Conservation (phyloP, 306 rosid species). For the Glycine soja region DNA sequence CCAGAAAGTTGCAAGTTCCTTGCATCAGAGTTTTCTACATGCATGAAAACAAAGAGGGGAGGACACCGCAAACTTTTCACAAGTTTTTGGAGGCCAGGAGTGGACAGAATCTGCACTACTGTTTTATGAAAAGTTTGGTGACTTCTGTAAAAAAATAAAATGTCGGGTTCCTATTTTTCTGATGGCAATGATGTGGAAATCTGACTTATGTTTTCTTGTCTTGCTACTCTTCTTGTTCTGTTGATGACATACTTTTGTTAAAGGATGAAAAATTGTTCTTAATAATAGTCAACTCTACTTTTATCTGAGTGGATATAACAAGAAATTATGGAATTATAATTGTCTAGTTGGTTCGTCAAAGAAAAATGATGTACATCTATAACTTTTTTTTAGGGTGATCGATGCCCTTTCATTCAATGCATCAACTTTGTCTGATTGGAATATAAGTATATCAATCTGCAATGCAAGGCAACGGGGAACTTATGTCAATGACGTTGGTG, state of each 20-base stretch:
- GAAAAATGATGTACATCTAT: not conserved
- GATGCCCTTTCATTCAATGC: slow-evolving; percentile 2
- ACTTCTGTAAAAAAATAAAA: slow-evolving; percentile 10
- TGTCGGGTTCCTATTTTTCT: slow-evolving; percentile 15
- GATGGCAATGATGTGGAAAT: not conserved
- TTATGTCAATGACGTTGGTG: too few species aligned
- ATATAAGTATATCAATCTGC: too few species aligned
- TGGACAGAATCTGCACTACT: too few species aligned
- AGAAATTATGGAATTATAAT: not conserved
- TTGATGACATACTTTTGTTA: not conserved
- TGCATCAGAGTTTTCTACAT: too few species aligned
- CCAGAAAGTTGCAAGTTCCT: slow-evolving; percentile 68
- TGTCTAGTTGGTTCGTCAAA: slow-evolving; percentile 5
- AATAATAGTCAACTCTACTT: not conserved
- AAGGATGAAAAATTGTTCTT: not conserved
- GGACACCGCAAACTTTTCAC: slow-evolving; percentile 58
- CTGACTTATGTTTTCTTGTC: not conserved
- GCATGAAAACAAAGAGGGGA: slow-evolving; percentile 44
- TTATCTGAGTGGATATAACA: not conserved
- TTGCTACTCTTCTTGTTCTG: not conserved
- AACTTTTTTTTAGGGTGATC: not conserved
- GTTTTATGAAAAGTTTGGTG: too few species aligned
- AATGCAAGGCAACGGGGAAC: too few species aligned
- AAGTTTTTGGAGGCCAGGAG: slow-evolving; percentile 50
- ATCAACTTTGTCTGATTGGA: slow-evolving; percentile 4